Evolutionary conservation across 495 filamentous ascomycete genomes (phyloP).

Genomic region (Talaromyces ruber): DNA sequence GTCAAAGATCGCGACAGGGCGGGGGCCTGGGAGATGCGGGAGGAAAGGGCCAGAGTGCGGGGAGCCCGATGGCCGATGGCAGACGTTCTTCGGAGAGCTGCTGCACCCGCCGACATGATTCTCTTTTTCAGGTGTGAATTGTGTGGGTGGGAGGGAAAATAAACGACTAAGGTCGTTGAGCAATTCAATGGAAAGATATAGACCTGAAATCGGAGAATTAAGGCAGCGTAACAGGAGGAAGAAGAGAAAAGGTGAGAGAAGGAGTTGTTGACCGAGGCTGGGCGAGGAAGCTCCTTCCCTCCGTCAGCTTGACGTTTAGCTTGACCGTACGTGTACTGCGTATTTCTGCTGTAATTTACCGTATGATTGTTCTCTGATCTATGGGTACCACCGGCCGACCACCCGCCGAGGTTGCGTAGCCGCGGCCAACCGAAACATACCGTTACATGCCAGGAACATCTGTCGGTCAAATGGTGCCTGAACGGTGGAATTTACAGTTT

Average conservation of each 20-base stretch:
- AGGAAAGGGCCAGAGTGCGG: slow-evolving; percentile 31
- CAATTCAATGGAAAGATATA: background rate
- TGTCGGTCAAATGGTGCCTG: background rate
- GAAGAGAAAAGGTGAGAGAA: background rate
- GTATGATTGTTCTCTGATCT: background rate
- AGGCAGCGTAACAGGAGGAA: background rate
- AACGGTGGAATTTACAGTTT: background rate
- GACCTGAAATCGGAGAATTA: background rate
- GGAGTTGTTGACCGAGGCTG: background rate
- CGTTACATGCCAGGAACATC: background rate
- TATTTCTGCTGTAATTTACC: background rate
- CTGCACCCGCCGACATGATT: slow-evolving; percentile 4
- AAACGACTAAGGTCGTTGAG: background rate
- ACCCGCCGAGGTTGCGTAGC: background rate
- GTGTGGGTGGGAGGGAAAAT: background rate
- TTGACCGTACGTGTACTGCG: background rate
- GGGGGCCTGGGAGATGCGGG: slow-evolving; percentile 33
- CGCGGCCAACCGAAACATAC: slow-evolving; percentile 5
- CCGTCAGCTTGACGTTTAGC: background rate
- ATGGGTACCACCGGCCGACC: background rate
- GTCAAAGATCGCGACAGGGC: slow-evolving; percentile 11
- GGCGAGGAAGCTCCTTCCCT: background rate
- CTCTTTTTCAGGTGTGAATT: background rate
- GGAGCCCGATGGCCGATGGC: slow-evolving; percentile 37
- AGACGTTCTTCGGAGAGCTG: slow-evolving; percentile 29